Evolutionary conservation across 1,139 yeast species (phyloP), one percentile per base, ranked within the genome.

Genomic region (Saccharomyces pastorianus): DNA sequence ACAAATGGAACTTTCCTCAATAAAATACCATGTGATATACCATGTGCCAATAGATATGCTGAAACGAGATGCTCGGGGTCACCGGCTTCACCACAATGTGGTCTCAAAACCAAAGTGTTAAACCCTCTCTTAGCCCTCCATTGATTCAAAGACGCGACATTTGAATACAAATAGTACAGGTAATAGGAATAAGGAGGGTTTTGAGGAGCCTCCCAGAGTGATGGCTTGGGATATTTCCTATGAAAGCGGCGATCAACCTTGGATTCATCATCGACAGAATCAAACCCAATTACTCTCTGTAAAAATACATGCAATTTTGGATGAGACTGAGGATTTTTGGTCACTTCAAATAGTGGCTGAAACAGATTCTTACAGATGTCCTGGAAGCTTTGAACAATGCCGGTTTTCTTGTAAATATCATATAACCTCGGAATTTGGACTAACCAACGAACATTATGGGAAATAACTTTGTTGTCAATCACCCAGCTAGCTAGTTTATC

Each of bases 21-120:
- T 57, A 91, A 72, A 58, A 95, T 95, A 56, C 99, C 99, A 68
- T 95, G 99, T 48, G 96, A 88, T 58, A 93, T 95, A 53, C 95
- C 88, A 66, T 93, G 95, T 0, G 97, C 84, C 0, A 95, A 83
- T 65, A 95, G 73, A 66, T 87, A 95, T 0, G 99, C 95, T 54
- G 93, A 80, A 48, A 91, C 89, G 68, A 95, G 78, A 73, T 95
- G 99, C 65, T 91, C 98, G 1, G 99, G 97, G 65, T 95, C 98
- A 53, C 99, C 99, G 5, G 99, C 99, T 72, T 95, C 99, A 60
- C 99, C 99, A 64, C 96, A 88, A 70, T 95, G 99, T 1, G 99
- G 99, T 65, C 99, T 81, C 63, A 95, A 76, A 20, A 89, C 95
- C 71, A 95, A 85, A 0, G 98, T 91, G 68, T 88, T 91, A 72